Percentiles rank a stretch among this genome's conserved stretches.
phyloP scores from a whole-genome alignment of 768 basidiomycete genomes.

The Rhizopogon roseolus region DNA sequence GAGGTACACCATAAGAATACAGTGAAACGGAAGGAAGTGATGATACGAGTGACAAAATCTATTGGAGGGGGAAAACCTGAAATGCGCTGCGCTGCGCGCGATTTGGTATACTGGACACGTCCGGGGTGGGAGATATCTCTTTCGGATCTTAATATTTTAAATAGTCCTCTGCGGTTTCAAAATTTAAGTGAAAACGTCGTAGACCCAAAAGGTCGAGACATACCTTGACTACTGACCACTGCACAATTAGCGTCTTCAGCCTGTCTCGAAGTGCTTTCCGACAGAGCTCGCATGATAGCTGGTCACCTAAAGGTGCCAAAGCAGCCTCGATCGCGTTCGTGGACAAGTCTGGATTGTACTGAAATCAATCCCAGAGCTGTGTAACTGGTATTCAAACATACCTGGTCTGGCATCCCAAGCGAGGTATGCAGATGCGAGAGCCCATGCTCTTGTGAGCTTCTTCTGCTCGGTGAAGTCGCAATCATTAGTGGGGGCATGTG shows the following conservation, averaged over 20 bases:
- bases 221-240: conserved; percentile 81
- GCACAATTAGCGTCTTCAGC: conserved; percentile 60
- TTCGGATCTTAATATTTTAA: not conserved
- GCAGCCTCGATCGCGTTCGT: conserved; percentile 69
- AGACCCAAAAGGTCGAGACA: not conserved
- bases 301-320: conserved; percentile 63
- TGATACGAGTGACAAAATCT: not conserved
- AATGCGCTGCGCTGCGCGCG: not conserved
- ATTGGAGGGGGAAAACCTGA: no score
- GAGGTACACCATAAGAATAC: not conserved
- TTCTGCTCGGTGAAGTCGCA: conserved; percentile 79
- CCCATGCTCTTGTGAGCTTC: conserved; percentile 76
- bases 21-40: not conserved
- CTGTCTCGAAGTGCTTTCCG: conserved; percentile 57
- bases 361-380: conserved; percentile 2
- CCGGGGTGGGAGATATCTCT: not conserved
- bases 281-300: conserved; percentile 68
- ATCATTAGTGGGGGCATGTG: conserved; percentile 61
- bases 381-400: conserved; percentile 24
- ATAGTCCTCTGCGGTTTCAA: not conserved
- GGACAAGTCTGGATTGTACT: conserved; percentile 52
- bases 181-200: not conserved
- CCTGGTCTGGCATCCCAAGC: conserved; percentile 83
- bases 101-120: not conserved
- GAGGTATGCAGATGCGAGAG: conserved; percentile 75